Evolutionary conservation across 2,329 filamentous ascomycete genomes (phyloP).

Genomic region (Microdochium nivale): DNA sequence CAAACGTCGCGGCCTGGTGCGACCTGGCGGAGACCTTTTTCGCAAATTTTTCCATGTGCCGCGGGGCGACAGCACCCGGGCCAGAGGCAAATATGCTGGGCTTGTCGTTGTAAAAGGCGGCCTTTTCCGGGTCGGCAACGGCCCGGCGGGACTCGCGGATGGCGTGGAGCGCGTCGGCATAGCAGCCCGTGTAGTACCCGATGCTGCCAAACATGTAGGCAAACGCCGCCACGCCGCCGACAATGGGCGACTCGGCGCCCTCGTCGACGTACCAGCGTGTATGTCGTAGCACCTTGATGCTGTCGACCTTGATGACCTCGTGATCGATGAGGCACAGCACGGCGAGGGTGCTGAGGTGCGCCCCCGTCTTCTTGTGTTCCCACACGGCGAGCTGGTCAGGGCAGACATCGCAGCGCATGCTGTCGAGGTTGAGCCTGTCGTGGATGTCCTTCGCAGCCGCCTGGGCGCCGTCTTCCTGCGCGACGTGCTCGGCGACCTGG

Average conservation of each 20-base stretch:
- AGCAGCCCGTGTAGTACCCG: conserved; percentile 37
- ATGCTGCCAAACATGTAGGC: conserved; percentile 58
- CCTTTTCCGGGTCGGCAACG: neutral
- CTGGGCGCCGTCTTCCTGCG: conserved; percentile 43
- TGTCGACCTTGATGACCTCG: conserved; percentile 43
- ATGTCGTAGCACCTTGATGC: conserved; percentile 40
- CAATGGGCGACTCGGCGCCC: conserved; percentile 55
- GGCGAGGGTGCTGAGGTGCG: conserved; percentile 52
- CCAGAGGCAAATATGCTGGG: neutral
- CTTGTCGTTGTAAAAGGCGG: neutral
- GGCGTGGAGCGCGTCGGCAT: conserved; percentile 7
- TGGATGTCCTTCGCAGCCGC: conserved; percentile 45
- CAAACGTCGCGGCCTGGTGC: neutral
- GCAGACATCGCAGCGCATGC: conserved; percentile 48
- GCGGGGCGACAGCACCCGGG: neutral
- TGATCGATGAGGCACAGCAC: conserved; percentile 47
- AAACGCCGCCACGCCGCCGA: conserved; percentile 56
- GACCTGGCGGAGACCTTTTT: neutral
- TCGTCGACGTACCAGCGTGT: conserved; percentile 56
- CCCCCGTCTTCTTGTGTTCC: conserved; percentile 49
- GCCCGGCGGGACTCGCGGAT: neutral
- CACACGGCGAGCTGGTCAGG: conserved; percentile 52
- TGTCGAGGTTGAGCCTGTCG: conserved; percentile 41
- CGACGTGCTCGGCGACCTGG: conserved; percentile 42
- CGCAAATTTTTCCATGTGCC: neutral